Conservation (phyloP, 192 early-diverging fungal genomes). For the Geosiphon pyriformis region DNA sequence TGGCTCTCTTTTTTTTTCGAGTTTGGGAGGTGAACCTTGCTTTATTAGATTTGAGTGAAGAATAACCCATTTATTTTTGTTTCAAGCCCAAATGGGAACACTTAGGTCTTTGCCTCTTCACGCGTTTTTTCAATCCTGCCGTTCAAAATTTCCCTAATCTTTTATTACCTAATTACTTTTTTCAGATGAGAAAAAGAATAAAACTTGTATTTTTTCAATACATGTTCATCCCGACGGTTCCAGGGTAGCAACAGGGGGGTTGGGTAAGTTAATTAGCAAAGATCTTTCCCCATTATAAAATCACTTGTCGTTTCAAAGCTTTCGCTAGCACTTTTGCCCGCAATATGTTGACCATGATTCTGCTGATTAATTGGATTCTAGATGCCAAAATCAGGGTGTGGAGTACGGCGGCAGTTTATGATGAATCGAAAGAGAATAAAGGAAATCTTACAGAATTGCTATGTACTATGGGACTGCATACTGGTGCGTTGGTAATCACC, state of each 20-base stretch:
- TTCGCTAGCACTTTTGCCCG: no score
- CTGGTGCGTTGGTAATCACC: constrained; percentile 44
- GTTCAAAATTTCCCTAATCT: background rate
- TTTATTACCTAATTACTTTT: background rate
- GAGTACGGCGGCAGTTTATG: constrained; percentile 62
- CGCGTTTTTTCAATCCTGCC: background rate
- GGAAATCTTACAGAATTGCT: constrained; percentile 54
- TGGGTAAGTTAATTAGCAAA: constrained; percentile 53
- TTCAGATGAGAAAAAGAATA: constrained; percentile 39
- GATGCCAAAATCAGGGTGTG: constrained; percentile 90
- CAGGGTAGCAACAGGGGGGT: constrained; percentile 80
- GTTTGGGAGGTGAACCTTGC: no score
- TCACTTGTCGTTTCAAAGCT: no score
- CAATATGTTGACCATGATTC: no score
- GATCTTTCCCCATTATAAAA: no score
- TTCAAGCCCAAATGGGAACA: background rate
- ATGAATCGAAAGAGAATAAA: constrained; percentile 45
- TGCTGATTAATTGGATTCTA: no score
- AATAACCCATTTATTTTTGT: background rate
- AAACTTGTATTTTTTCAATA: constrained; percentile 73
- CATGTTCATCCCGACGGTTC: constrained; percentile 80
- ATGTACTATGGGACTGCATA: constrained; percentile 77
- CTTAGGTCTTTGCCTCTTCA: background rate
- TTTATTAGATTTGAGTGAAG: background rate
- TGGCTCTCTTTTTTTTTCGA: background rate